phyloP scores from a whole-genome alignment of 1,139 yeast genomes.

The Petasospora fabianii region DNA sequence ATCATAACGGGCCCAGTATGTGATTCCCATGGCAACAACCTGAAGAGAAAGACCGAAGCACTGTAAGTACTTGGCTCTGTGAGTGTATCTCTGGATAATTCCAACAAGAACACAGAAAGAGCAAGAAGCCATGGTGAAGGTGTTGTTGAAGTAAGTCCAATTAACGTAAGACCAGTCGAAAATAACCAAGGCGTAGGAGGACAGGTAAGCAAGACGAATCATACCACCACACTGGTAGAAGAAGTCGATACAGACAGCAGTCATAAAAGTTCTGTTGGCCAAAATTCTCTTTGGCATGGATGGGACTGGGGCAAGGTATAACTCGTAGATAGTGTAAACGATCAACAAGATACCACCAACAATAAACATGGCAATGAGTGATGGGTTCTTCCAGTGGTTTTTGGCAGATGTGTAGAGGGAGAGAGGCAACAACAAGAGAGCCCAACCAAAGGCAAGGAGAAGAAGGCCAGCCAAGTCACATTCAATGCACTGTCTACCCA shows the following conservation, averaged over 20 bases:
- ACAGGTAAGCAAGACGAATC: slow-evolving; percentile 28
- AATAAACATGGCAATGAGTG: slow-evolving; percentile 37
- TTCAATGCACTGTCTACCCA: no score
- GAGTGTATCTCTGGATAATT: slow-evolving; percentile 29
- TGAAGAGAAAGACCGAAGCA: slow-evolving; percentile 30
- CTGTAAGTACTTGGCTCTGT: slow-evolving; percentile 34
- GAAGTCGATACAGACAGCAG: slow-evolving; percentile 32
- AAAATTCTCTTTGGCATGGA: slow-evolving; percentile 34
- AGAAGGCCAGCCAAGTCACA: slow-evolving; percentile 36
- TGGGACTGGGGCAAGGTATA: slow-evolving; percentile 32
- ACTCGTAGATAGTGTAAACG: slow-evolving; percentile 29
- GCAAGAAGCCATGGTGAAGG: slow-evolving; percentile 35
- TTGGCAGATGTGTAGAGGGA: slow-evolving; percentile 32
- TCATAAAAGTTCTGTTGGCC: slow-evolving; percentile 33
- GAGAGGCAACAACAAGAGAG: slow-evolving; percentile 35
- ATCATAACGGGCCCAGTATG: slow-evolving; percentile 26
- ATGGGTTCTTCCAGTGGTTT: slow-evolving; percentile 35
- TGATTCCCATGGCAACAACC: slow-evolving; percentile 32
- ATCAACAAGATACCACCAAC: slow-evolving; percentile 35
- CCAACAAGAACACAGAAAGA: slow-evolving; percentile 36
- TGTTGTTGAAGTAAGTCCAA: slow-evolving; percentile 36
- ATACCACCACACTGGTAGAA: slow-evolving; percentile 31
- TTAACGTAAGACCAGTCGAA: slow-evolving; percentile 29
- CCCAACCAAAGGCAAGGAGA: slow-evolving; percentile 37
- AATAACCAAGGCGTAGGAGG: slow-evolving; percentile 30